Evolutionary conservation across 192 early-diverging fungal species (phyloP).

Genomic region (Coemansia sp.): DNA sequence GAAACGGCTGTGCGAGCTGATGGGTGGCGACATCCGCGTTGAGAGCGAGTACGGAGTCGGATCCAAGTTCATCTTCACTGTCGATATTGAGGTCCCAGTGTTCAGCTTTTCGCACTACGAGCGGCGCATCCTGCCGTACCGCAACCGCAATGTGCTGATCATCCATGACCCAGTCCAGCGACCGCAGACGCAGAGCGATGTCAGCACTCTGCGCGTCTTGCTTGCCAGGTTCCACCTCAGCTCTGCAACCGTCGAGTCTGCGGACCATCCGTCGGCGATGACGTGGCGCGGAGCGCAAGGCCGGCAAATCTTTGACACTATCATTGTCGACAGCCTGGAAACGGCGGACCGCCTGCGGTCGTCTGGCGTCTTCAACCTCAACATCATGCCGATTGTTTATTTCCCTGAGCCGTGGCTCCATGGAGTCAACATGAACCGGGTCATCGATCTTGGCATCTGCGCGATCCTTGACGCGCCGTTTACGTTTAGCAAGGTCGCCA

Average conservation of each 20-base stretch:
- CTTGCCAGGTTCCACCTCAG: constrained; percentile 59
- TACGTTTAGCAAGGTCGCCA: constrained; percentile 61
- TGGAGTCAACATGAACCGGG: constrained; percentile 38
- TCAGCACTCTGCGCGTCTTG: constrained; percentile 45
- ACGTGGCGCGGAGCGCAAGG: constrained; percentile 44
- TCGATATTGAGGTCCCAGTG: constrained; percentile 40
- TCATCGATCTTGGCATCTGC: constrained; percentile 66
- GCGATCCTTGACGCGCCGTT: constrained; percentile 70
- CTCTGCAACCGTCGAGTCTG: constrained; percentile 52
- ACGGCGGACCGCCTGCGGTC: constrained; percentile 62
- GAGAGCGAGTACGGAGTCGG: constrained; percentile 70
- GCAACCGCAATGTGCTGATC: constrained; percentile 66
- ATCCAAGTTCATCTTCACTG: constrained; percentile 76
- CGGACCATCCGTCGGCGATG: constrained; percentile 27
- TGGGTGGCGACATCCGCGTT: constrained; percentile 80
- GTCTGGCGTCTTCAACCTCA: constrained; percentile 37
- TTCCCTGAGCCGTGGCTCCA: constrained; percentile 39
- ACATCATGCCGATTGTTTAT: constrained; percentile 75
- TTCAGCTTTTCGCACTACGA: constrained; percentile 39
- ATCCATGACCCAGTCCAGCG: constrained; percentile 59
- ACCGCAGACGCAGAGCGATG: constrained; percentile 24
- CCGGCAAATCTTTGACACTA: constrained; percentile 58
- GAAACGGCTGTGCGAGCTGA: constrained; percentile 69
- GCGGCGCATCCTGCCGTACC: constrained; percentile 58
- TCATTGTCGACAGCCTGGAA: constrained; percentile 65